These are phyloP conservation scores for Corynascus novoguineensis DNA, from an alignment of 495 filamentous ascomycete species.

Conservation along the genomic window DNA sequence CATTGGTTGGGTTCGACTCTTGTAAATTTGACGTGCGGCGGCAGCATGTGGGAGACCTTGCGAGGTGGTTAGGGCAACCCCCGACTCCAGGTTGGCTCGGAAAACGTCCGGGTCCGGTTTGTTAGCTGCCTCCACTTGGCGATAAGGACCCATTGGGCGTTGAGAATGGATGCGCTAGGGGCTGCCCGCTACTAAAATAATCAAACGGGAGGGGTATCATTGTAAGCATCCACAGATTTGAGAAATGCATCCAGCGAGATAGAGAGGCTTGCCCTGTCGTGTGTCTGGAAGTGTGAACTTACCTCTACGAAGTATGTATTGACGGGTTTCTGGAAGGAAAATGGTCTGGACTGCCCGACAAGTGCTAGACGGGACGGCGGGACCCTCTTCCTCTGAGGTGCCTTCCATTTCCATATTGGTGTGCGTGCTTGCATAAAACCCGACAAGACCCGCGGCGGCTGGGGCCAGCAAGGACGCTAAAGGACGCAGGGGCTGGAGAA, in stretches of 20 bases:
- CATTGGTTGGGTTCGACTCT: no score
- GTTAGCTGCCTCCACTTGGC: neutral
- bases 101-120: neutral
- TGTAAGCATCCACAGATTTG: no score
- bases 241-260: no score
- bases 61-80: no score
- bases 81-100: neutral
- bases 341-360: neutral
- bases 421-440: neutral
- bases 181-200: neutral
- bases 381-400: neutral
- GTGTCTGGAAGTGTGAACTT: no score
- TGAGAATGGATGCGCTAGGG: neutral
- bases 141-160: neutral
- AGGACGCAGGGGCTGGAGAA: constrained; percentile 25
- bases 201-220: no score
- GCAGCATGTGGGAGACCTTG: neutral
- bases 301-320: no score
- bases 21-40: neutral
- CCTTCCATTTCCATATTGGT: neutral
- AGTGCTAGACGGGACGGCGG: no score
- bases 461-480: constrained; percentile 7
- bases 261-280: no score
- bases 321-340: no score
- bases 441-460: neutral